Conservation (phyloP, 345 rosid genomes). For the Erodium maritimum region DNA sequence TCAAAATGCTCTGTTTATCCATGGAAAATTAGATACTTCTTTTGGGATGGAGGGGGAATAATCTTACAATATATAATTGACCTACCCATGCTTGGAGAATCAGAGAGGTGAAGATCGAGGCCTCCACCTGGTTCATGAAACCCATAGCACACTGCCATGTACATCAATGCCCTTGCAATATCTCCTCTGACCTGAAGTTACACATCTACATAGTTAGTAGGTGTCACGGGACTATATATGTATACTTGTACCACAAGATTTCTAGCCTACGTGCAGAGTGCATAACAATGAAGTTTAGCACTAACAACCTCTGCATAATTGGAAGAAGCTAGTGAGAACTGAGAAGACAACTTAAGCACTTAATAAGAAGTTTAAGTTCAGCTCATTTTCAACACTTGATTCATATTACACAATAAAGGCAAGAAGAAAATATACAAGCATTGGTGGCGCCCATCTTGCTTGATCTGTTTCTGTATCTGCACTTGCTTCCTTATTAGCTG, state of each 20-base stretch:
- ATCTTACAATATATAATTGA: neutral
- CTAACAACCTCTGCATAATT: no score
- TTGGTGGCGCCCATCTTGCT: slow-evolving; percentile 17
- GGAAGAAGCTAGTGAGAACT: no score
- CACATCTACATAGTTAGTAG: no score
- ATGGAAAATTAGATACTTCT: no score
- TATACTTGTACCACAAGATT: neutral
- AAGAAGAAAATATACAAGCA: neutral
- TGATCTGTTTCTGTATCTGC: slow-evolving; percentile 12
- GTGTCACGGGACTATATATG: no score
- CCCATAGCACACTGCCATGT: slow-evolving; percentile 15
- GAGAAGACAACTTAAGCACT: neutral
- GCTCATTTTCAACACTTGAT: no score
- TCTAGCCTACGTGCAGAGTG: neutral
- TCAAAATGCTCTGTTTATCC: no score
- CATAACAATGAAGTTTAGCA: neutral
- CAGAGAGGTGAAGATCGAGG: slow-evolving; percentile 12
- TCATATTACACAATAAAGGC: neutral
- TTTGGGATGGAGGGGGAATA: no score
- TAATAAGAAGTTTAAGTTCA: neutral
- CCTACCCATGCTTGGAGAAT: slow-evolving; percentile 13
- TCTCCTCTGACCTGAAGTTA: slow-evolving; percentile 15
- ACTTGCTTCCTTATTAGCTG: slow-evolving; percentile 15
- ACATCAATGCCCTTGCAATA: slow-evolving; percentile 14
- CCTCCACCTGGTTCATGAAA: slow-evolving; percentile 9